Evolutionary conservation across 371 early-diverging fungal species (phyloP).

Genomic region (Actinomortierella ambigua): DNA sequence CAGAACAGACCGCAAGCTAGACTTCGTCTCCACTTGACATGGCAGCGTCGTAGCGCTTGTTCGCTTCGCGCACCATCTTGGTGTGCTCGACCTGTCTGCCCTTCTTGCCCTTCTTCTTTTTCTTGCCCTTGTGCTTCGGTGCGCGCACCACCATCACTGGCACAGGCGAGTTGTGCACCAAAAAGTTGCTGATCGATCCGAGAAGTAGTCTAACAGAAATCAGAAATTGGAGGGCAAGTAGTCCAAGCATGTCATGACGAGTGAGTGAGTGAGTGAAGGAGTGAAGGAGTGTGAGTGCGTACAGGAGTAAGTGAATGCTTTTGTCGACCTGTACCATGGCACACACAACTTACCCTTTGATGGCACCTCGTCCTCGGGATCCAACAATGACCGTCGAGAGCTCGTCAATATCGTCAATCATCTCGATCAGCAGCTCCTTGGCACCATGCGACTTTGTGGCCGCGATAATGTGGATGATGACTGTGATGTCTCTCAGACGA

Average conservation of each 20-base stretch:
- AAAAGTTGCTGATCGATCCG: conserved; percentile 62
- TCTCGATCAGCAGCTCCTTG: conserved; percentile 54
- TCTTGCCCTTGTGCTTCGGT: conserved; percentile 53
- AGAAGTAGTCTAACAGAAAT: conserved; percentile 46
- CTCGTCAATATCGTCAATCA: conserved; percentile 54
- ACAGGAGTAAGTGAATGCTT: no score
- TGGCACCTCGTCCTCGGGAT: conserved; percentile 56
- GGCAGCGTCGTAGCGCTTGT: conserved; percentile 34
- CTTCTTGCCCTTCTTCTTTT: conserved; percentile 22
- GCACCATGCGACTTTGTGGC: conserved; percentile 52
- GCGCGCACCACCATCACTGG: conserved; percentile 66
- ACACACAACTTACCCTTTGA: conserved; percentile 65
- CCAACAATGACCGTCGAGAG: conserved; percentile 64
- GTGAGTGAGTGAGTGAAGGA: no score
- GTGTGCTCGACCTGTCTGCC: conserved; percentile 26
- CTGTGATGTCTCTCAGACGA: conserved; percentile 54
- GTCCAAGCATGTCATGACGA: no score
- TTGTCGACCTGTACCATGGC: no score
- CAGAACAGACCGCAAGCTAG: no score
- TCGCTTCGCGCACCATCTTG: conserved; percentile 31
- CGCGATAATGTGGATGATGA: conserved; percentile 55
- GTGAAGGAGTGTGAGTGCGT: conserved; percentile 20
- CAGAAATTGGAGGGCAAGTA: neutral
- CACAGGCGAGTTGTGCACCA: conserved; percentile 64
- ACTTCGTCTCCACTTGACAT: conserved; percentile 11